Base-by-base conservation (phyloP, 1,284 basidiomycete species). In the Ceratorhiza oryzae-sativae region DNA sequence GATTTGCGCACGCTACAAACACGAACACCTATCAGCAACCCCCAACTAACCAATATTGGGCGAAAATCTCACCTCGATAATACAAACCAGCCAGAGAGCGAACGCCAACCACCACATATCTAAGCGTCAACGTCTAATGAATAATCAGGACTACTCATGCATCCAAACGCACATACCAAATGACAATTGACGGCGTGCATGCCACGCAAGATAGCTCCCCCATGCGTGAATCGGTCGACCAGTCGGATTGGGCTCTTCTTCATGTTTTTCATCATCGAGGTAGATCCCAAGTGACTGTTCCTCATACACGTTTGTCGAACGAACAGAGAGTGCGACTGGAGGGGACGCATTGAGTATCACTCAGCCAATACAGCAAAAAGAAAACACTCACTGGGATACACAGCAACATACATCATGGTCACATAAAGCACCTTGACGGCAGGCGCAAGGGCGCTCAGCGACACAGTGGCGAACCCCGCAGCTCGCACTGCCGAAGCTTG, bases 261-360 rank as follows among this genome's bases (percentile, higher is more conserved):
- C 82, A 2, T 86, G 82, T 2, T 81, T 78, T 0, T 79, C 77
- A 5, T 79, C 80, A 8, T 86, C 82, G 13, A 83, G 81, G 77
- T 88, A 95, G 41, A 96, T 82, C 0, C 94, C 94, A 13, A 95
- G 83, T 0, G 91, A 92, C 73, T 87, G 88, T 77, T 98, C 95
- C 79, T 99, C 97, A 80, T 98, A 98, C 0, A 98, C 97, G 80
- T 98, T 98, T 23, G 97, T 98, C n/a, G 93, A 89, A n/a, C 96
- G 92, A 10, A 99, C 93, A 76, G 84, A 85, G 70, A 87, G 79
- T 20, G 86, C 86, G 49, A 87, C 82, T 12, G 46, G 15, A 36
- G 39, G 20, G 1, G 36, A n/a, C 63, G 86, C 87, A 88, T 90
- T 86, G 90, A 18, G 12, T 20, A 45, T 10, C 6, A 18, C 9